Evolutionary conservation across 441 rosid genomes (phyloP).

Genomic region (Pelargonium citronellum): DNA sequence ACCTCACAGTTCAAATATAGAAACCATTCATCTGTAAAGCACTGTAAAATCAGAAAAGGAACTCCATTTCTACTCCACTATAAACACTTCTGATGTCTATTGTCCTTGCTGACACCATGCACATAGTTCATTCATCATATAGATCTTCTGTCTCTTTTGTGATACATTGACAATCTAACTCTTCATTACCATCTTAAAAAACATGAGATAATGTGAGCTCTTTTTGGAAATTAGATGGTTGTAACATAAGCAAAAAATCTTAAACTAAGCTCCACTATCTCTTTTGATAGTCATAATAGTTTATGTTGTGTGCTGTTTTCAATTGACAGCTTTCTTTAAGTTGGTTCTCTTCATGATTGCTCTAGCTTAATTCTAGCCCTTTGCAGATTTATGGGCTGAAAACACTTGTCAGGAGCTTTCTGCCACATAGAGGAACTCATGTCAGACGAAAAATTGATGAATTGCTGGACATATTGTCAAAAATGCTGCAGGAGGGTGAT

Average conservation of each 20-base stretch:
- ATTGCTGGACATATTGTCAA: conserved; percentile 48
- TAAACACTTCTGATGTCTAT: background rate
- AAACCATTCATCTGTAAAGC: background rate
- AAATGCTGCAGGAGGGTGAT: conserved; percentile 52
- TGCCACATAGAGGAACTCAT: conserved; percentile 57
- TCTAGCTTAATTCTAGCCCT: conserved; percentile 16
- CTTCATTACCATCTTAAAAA: background rate
- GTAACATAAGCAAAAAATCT: background rate
- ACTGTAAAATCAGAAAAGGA: background rate
- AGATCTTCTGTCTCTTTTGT: background rate
- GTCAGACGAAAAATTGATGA: conserved; percentile 46
- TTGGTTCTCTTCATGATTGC: conserved; percentile 9
- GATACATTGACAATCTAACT: background rate
- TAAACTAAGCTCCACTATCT: background rate
- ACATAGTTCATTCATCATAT: background rate
- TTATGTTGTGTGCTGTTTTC: background rate
- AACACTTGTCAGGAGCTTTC: conserved; percentile 75
- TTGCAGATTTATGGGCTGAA: conserved; percentile 87
- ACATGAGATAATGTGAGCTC: background rate
- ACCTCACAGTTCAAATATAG: background rate
- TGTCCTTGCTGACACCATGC: background rate
- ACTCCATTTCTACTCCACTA: background rate
- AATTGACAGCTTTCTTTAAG: background rate
- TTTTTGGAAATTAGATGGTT: background rate
- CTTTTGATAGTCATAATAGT: background rate